phyloP scores from a whole-genome alignment of 768 basidiomycete genomes.

The Boletus rex-veris region DNA sequence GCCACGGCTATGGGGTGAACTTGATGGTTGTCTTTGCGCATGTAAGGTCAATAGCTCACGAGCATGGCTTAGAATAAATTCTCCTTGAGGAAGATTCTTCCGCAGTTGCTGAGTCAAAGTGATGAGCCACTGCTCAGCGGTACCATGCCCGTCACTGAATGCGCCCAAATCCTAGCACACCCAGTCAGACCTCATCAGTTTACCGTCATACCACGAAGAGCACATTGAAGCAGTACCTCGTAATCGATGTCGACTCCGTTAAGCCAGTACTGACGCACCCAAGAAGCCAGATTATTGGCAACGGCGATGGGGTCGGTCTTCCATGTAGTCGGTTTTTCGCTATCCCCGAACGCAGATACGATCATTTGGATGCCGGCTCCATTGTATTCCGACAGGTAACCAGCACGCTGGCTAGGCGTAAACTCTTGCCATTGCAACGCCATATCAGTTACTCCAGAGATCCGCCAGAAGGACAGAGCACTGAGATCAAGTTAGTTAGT shows the following conservation, averaged over 20 bases:
- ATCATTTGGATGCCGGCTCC: conserved; percentile 56
- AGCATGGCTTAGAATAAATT: conserved; percentile 33
- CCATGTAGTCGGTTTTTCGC: conserved; percentile 38
- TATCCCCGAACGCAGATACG: conserved; percentile 50
- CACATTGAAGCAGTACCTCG: conserved; percentile 27
- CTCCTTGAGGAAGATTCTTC: conserved; percentile 26
- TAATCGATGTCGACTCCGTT: conserved; percentile 57
- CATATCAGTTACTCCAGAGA: conserved; percentile 41
- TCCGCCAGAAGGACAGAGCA: conserved; percentile 40
- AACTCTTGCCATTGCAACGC: conserved; percentile 42
- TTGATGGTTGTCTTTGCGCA: background rate
- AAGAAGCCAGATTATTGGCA: conserved; percentile 43
- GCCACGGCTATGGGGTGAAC: conserved; percentile 34
- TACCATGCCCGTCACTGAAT: conserved; percentile 31
- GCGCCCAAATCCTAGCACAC: conserved; percentile 29
- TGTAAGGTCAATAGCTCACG: conserved; percentile 19
- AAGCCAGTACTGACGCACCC: conserved; percentile 42
- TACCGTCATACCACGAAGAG: background rate
- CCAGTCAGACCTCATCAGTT: background rate
- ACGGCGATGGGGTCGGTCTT: conserved; percentile 35
- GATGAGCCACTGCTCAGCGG: conserved; percentile 27
- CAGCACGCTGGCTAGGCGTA: conserved; percentile 34
- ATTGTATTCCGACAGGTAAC: conserved; percentile 45
- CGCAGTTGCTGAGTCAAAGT: conserved; percentile 31
- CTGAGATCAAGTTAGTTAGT: conserved; percentile 12